Percentiles rank a stretch among this genome's conserved stretches.
Evolutionary conservation across 1,139 yeast species (phyloP).

Genomic region (Geotrichum candidum): DNA sequence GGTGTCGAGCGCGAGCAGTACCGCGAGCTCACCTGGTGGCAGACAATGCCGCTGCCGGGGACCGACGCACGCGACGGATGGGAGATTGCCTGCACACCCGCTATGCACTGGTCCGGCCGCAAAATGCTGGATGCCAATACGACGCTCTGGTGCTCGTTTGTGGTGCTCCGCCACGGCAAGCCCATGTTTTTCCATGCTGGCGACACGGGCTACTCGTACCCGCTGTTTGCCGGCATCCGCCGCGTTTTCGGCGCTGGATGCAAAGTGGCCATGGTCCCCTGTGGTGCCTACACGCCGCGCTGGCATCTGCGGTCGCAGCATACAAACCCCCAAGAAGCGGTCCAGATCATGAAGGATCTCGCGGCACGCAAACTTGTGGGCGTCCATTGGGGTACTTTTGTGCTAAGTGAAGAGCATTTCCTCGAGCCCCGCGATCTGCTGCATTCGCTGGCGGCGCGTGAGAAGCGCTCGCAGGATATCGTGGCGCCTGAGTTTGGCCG

Average conservation of each 20-base stretch:
- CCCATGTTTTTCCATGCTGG: slow-evolving; percentile 87
- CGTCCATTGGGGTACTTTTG: slow-evolving; percentile 95
- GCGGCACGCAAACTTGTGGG: slow-evolving; percentile 65
- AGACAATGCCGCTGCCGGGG: slow-evolving; percentile 43
- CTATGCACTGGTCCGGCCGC: slow-evolving; percentile 98
- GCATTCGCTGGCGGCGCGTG: slow-evolving; percentile 28
- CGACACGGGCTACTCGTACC: slow-evolving; percentile 82
- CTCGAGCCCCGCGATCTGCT: slow-evolving; percentile 66
- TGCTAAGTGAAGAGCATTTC: slow-evolving; percentile 79
- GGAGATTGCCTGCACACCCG: slow-evolving; percentile 83
- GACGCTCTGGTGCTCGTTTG: slow-evolving; percentile 83
- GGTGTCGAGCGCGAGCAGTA: slow-evolving; percentile 47
- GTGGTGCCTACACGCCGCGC: slow-evolving; percentile 91
- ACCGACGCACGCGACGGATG: slow-evolving; percentile 45
- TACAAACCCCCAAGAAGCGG: slow-evolving; percentile 72
- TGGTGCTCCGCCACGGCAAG: slow-evolving; percentile 57
- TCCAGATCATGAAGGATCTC: slow-evolving; percentile 59
- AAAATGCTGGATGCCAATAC: slow-evolving; percentile 68
- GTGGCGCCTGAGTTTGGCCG: slow-evolving; percentile 51
- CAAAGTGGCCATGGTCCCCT: slow-evolving; percentile 70
- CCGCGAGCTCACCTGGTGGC: slow-evolving; percentile 93
- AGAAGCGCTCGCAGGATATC: slow-evolving; percentile 34
- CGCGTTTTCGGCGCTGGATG: slow-evolving; percentile 58
- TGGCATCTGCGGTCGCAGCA: slow-evolving; percentile 94
- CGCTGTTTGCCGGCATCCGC: slow-evolving; percentile 60